phyloP scores from a whole-genome alignment of 2,329 filamentous ascomycete genomes.

The Phialemonium atrogriseum region DNA sequence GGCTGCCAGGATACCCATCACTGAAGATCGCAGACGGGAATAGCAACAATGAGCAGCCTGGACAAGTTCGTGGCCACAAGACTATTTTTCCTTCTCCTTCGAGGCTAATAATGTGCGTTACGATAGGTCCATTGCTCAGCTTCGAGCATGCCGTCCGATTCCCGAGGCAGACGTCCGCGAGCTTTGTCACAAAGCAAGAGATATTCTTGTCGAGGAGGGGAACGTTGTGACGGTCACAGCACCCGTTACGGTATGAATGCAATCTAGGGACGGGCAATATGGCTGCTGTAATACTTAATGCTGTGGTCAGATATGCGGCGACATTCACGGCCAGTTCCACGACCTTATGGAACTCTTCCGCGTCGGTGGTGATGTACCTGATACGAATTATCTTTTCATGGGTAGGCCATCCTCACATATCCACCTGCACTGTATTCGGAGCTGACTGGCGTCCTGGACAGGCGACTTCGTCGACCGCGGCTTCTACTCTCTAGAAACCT shows the following conservation, averaged over 20 bases:
- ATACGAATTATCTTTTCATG: conserved; percentile 97
- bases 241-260: conserved; percentile 68
- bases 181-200: conserved; percentile 92
- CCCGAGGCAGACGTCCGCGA: conserved; percentile 93
- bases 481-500: conserved; percentile 96
- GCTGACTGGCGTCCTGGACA: too few relatives aligned
- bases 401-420: too few relatives aligned
- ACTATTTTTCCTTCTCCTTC: neutral
- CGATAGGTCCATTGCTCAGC: conserved; percentile 79
- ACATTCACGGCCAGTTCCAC: conserved; percentile 95
- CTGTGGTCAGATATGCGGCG: conserved; percentile 69
- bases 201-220: conserved; percentile 93
- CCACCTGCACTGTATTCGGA: too few relatives aligned
- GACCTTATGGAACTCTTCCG: conserved; percentile 95
- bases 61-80: too few relatives aligned
- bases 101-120: conserved; percentile 11
- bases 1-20: too few relatives aligned
- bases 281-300: neutral
- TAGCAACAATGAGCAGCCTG: conserved; percentile 2
- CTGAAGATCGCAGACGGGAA: too few relatives aligned
- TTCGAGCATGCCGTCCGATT: conserved; percentile 92
- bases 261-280: neutral
- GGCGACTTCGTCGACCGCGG: conserved; percentile 96
- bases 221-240: conserved; percentile 95
- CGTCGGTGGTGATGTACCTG: conserved; percentile 86